Conservation (phyloP, 2,329 filamentous ascomycete genomes). For the Aspergillus sp. region DNA sequence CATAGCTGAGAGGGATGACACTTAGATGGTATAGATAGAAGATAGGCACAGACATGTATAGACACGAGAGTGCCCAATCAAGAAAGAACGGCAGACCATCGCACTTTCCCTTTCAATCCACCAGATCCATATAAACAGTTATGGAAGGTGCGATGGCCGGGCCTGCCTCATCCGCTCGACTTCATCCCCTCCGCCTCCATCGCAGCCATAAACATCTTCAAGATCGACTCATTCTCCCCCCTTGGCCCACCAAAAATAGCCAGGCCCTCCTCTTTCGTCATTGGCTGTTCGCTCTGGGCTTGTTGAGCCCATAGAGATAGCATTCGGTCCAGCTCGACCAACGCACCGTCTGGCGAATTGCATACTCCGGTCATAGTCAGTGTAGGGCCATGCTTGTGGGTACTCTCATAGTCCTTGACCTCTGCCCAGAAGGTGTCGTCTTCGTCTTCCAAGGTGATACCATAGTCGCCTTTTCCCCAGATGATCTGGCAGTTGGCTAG, state of each 20-base stretch:
- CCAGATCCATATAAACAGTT: no score
- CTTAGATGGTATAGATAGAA: no score
- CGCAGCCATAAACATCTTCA: not conserved
- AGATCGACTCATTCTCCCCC: not conserved
- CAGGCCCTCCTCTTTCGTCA: not conserved
- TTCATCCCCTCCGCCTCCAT: no score
- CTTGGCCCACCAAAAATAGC: not conserved
- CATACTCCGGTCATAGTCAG: not conserved
- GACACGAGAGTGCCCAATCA: no score
- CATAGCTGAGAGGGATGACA: no score
- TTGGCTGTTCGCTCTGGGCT: not conserved
- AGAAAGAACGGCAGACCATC: no score
- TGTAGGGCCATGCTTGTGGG: not conserved
- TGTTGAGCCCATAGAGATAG: not conserved
- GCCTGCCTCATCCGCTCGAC: no score
- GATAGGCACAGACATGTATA: no score
- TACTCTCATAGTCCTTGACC: not conserved
- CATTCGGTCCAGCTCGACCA: not conserved
- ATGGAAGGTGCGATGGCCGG: no score
- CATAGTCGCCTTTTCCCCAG: not conserved
- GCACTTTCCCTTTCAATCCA: no score
- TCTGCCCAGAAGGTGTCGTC: not conserved
- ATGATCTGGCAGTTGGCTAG: not conserved
- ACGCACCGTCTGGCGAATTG: not conserved
- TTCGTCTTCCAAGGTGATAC: not conserved